Conservation (phyloP, 176 grass and related monocot species). For the Oryza longistaminata region DNA sequence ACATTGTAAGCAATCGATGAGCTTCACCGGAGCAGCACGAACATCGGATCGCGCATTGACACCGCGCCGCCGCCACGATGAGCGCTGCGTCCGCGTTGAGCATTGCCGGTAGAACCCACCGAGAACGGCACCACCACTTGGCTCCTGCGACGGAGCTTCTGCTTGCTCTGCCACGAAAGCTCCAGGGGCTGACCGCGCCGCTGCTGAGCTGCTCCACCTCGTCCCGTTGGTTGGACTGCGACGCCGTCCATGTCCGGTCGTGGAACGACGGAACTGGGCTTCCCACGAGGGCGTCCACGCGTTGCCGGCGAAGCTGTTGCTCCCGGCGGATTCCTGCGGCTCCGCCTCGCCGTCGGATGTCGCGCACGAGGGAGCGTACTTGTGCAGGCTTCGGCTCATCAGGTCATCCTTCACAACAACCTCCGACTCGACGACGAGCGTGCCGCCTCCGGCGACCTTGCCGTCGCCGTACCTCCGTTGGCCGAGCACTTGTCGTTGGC, state of each 20-base stretch:
- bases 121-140: background rate
- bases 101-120: constrained; percentile 21
- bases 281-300: constrained; percentile 71
- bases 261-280: constrained; percentile 70
- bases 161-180: constrained; percentile 37
- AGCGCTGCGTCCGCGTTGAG: constrained; percentile 30
- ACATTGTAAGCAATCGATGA: constrained; percentile 11
- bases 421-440: constrained; percentile 62
- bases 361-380: constrained; percentile 82
- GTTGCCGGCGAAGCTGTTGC: constrained; percentile 79
- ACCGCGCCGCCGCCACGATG: constrained; percentile 1
- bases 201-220: constrained; percentile 54
- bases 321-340: constrained; percentile 83
- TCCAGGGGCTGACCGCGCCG: constrained; percentile 26
- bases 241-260: constrained; percentile 58
- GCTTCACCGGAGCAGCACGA: constrained; percentile 12
- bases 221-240: constrained; percentile 56
- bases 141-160: constrained; percentile 41
- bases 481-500: constrained; percentile 48
- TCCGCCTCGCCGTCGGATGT: constrained; percentile 55
- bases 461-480: constrained; percentile 36
- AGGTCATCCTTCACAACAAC: constrained; percentile 69
- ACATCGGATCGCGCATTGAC: constrained; percentile 31
- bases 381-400: constrained; percentile 77
- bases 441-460: background rate